Evolutionary conservation across 2,329 filamentous ascomycete species (phyloP).

Genomic region (Calonectria hongkongensis): DNA sequence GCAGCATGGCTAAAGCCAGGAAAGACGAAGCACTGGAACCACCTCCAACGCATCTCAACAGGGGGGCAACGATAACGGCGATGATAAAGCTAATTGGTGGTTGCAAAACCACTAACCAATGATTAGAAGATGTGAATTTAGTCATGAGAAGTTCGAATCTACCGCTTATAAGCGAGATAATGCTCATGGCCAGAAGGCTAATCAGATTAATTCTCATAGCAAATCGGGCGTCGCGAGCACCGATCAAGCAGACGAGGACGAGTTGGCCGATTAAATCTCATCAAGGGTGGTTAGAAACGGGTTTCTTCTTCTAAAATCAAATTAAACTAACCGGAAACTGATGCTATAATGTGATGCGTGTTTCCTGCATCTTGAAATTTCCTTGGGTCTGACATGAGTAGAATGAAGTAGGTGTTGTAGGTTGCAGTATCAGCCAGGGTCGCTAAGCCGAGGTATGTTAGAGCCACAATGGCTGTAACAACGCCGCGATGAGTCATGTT

Average conservation of each 20-base stretch:
- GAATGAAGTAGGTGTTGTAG: neutral
- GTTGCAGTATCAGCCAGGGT: neutral
- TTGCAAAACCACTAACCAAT: neutral
- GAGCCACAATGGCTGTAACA: neutral
- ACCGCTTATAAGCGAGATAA: neutral
- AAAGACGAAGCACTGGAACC: neutral
- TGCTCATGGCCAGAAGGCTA: neutral
- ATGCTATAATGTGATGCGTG: neutral
- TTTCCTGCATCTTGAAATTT: neutral
- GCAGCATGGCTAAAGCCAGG: neutral
- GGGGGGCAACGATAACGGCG: neutral
- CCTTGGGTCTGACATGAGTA: neutral
- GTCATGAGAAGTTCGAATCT: neutral
- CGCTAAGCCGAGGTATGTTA: neutral
- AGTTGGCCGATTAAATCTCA: constrained; percentile 3
- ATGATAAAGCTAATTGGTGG: neutral
- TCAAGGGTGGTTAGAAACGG: neutral
- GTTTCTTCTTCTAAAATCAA: neutral
- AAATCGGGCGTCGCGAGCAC: neutral
- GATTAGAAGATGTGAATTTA: neutral
- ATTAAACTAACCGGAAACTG: neutral
- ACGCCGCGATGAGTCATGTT: neutral
- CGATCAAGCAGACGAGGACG: neutral
- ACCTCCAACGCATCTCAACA: constrained; percentile 1
- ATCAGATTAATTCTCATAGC: neutral